Percentiles rank a stretch among this genome's conserved stretches.
These are phyloP conservation scores for Dentipellis sp. DNA, from an alignment of 768 basidiomycete species.

Conservation along the genomic window DNA sequence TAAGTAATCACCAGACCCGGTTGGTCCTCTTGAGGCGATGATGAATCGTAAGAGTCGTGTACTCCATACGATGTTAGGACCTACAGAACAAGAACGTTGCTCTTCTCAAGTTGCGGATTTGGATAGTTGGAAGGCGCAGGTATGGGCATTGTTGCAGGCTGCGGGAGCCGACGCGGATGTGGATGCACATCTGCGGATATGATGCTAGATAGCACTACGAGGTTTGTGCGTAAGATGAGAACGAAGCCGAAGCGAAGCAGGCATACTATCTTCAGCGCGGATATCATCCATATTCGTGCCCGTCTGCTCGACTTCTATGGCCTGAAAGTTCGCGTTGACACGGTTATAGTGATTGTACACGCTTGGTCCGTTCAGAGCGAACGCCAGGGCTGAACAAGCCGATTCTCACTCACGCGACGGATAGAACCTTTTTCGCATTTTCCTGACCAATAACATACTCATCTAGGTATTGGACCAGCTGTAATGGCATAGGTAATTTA, in stretches of 20 bases:
- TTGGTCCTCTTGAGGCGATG: slow-evolving; percentile 52
- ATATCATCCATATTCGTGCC: slow-evolving; percentile 20
- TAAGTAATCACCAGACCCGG: slow-evolving; percentile 58
- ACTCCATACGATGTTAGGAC: slow-evolving; percentile 15
- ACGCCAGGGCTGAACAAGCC: slow-evolving; percentile 1
- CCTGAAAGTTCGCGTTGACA: slow-evolving; percentile 59
- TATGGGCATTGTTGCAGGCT: slow-evolving; percentile 18
- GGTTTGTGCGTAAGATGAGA: background rate
- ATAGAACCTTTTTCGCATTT: slow-evolving; percentile 85
- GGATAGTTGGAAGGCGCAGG: slow-evolving; percentile 20
- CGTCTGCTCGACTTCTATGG: slow-evolving; percentile 30
- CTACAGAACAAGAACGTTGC: slow-evolving; percentile 89
- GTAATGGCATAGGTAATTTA: background rate
- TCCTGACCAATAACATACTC: slow-evolving; percentile 90
- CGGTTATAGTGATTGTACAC: slow-evolving; percentile 96
- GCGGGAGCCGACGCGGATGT: slow-evolving; percentile 27
- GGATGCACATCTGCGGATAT: slow-evolving; percentile 56
- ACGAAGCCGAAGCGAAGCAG: background rate
- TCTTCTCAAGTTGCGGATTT: slow-evolving; percentile 66
- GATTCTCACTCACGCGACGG: slow-evolving; percentile 75
- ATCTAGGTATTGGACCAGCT: slow-evolving; percentile 82
- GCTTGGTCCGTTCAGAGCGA: slow-evolving; percentile 27
- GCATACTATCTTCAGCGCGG: slow-evolving; percentile 22
- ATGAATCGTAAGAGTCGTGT: background rate
- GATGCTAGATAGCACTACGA: slow-evolving; percentile 21